Conservation (phyloP, 2,329 filamentous ascomycete genomes). For the Byssoonygena ceratinophila region DNA sequence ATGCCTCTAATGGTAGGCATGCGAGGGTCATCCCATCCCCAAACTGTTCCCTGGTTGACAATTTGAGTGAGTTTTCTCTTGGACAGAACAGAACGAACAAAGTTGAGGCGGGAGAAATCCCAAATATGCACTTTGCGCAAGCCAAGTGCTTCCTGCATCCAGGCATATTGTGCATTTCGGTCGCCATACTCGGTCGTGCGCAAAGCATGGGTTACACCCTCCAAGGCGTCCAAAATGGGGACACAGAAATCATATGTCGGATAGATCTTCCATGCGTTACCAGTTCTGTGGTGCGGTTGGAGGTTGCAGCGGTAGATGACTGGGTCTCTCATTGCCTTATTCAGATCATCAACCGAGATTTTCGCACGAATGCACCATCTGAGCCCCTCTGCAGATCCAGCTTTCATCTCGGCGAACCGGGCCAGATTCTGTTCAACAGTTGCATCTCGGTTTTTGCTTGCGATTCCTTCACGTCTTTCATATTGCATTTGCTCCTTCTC, state of each 20-base stretch:
- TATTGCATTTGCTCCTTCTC: constrained; percentile 77
- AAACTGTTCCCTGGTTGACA: constrained; percentile 39
- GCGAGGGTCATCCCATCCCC: constrained; percentile 44
- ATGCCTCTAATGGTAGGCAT: constrained; percentile 44
- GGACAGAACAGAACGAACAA: constrained; percentile 41
- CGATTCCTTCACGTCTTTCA: constrained; percentile 72
- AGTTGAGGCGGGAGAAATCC: constrained; percentile 46
- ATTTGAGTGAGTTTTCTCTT: constrained; percentile 45
- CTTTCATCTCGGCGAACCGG: constrained; percentile 89
- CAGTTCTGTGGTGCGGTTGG: constrained; percentile 51
- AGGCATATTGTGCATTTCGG: constrained; percentile 43
- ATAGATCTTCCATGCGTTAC: constrained; percentile 55
- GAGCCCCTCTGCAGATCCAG: constrained; percentile 64
- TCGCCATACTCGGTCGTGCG: constrained; percentile 52
- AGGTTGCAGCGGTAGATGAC: constrained; percentile 94
- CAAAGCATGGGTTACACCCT: constrained; percentile 55
- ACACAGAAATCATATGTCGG: constrained; percentile 58
- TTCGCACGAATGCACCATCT: constrained; percentile 91
- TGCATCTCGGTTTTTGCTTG: constrained; percentile 69
- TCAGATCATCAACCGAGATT: constrained; percentile 80
- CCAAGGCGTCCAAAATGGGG: constrained; percentile 52
- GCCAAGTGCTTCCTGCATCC: constrained; percentile 41
- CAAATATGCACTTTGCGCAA: constrained; percentile 40
- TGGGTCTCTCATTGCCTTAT: constrained; percentile 91
- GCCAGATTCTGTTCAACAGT: constrained; percentile 72